phyloP scores from a whole-genome alignment of 148 eudicot genomes.

The Heliamphora exappendiculata region DNA sequence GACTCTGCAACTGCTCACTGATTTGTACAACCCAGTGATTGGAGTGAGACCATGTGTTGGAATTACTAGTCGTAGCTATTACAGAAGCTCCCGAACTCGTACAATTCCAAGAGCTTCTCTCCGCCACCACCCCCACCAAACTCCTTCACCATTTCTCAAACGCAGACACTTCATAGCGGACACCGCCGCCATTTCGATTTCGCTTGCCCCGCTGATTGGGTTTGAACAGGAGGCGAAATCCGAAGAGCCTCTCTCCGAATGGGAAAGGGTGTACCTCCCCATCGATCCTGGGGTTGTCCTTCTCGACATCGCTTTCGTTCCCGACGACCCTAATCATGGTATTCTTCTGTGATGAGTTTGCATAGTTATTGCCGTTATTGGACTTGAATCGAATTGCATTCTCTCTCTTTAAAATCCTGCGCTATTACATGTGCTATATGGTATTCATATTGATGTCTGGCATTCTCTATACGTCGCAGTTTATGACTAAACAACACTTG shows the following conservation, averaged over 20 bases:
- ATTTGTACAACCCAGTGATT: slow-evolving; percentile 10
- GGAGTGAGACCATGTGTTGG: background rate
- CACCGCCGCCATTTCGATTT: slow-evolving; percentile 21
- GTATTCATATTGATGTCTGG: background rate
- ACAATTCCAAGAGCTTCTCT: slow-evolving; percentile 5
- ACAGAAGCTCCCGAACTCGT: slow-evolving; percentile 3
- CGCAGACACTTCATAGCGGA: slow-evolving; percentile 25
- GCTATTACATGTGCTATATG: background rate
- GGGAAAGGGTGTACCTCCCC: slow-evolving; percentile 83
- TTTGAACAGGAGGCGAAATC: slow-evolving; percentile 29
- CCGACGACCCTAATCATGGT: slow-evolving; percentile 88
- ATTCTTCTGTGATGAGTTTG: background rate
- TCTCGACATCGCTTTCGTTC: slow-evolving; percentile 92
- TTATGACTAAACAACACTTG: background rate
- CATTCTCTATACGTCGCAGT: background rate
- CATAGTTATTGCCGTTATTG: background rate
- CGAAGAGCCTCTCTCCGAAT: slow-evolving; percentile 63
- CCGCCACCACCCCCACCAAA: background rate
- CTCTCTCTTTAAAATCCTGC: background rate
- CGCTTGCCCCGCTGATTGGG: slow-evolving; percentile 12
- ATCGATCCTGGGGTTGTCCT: slow-evolving; percentile 98
- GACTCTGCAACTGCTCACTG: slow-evolving; percentile 18
- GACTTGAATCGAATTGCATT: background rate
- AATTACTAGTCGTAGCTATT: background rate
- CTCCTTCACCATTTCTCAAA: background rate